Evolutionary conservation across 164 flowering plant species (phyloP).

Genomic region (Magnolia changhungtana): DNA sequence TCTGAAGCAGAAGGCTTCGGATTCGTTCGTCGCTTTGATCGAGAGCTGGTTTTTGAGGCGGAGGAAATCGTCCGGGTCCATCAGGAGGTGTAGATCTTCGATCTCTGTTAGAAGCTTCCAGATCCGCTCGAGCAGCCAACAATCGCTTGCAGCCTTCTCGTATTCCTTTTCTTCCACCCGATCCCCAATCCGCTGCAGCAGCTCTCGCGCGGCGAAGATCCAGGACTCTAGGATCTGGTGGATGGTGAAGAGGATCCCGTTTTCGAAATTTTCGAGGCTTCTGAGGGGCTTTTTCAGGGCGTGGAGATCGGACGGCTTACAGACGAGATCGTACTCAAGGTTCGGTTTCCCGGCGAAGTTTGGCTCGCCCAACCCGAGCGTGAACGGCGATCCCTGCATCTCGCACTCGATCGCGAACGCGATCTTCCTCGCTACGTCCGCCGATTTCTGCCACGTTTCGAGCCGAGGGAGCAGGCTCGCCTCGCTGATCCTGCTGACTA

Average conservation of each 20-base stretch:
- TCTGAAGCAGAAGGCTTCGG: constrained; percentile 68
- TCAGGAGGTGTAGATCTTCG: constrained; percentile 58
- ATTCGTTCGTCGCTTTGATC: constrained; percentile 38
- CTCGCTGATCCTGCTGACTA: constrained; percentile 65
- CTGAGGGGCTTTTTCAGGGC: constrained; percentile 39
- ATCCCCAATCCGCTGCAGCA: constrained; percentile 37
- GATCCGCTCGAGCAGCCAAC: constrained; percentile 59
- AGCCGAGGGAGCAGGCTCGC: constrained; percentile 78
- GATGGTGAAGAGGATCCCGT: constrained; percentile 48
- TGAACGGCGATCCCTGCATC: constrained; percentile 67
- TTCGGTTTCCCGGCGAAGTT: constrained; percentile 70
- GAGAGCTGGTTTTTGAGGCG: constrained; percentile 52
- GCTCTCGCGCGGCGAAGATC: constrained; percentile 38
- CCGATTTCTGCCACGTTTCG: constrained; percentile 70
- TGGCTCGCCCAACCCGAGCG: constrained; percentile 86
- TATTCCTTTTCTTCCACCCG: constrained; percentile 33
- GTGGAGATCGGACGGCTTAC: constrained; percentile 67
- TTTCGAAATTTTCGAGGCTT: constrained; percentile 49
- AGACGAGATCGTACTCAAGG: constrained; percentile 74
- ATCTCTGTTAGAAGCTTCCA: constrained; percentile 73
- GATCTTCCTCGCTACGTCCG: constrained; percentile 55
- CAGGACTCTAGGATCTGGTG: constrained; percentile 80
- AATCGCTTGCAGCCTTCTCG: constrained; percentile 45
- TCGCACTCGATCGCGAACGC: constrained; percentile 64
- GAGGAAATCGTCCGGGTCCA: constrained; percentile 87